phyloP scores from a whole-genome alignment of 148 eudicot genomes.

The Diospyros lotus region DNA sequence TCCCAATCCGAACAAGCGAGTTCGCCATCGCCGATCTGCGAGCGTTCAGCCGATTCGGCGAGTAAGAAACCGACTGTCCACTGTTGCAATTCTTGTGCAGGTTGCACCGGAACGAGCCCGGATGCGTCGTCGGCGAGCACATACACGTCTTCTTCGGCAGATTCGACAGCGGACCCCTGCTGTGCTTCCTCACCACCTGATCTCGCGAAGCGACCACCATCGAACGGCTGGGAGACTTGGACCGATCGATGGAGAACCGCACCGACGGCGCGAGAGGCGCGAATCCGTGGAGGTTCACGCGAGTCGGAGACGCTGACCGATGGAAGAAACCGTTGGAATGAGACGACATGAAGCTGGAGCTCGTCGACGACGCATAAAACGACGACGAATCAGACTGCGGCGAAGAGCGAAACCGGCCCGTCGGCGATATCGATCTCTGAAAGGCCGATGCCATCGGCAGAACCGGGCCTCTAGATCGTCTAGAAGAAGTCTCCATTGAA shows the following conservation, averaged over 20 bases:
- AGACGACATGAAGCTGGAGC: conserved; percentile 25
- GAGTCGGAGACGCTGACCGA: conserved; percentile 34
- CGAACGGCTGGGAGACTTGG: conserved; percentile 33
- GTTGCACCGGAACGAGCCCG: conserved; percentile 41
- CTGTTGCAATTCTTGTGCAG: conserved; percentile 30
- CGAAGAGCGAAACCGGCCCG: conserved; percentile 20
- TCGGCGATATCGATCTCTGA: conserved; percentile 24
- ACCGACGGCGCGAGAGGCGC: conserved; percentile 31
- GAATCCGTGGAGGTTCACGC: conserved; percentile 38
- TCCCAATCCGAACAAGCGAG: conserved; percentile 50
- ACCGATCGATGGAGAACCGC: conserved; percentile 33
- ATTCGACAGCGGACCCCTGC: conserved; percentile 16
- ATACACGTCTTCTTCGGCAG: conserved; percentile 30
- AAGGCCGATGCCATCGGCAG: conserved; percentile 25
- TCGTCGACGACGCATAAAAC: conserved; percentile 28
- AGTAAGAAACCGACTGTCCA: conserved; percentile 17
- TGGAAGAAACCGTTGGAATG: conserved; percentile 21
- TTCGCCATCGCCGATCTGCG: conserved; percentile 61
- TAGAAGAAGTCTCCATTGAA: conserved; percentile 31
- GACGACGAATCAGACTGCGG: conserved; percentile 10
- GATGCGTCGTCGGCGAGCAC: conserved; percentile 46
- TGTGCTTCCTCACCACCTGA: conserved; percentile 22
- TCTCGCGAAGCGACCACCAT: conserved; percentile 27
- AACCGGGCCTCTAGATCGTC: conserved; percentile 36
- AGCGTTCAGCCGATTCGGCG: conserved; percentile 38